These are phyloP conservation scores for Chenopodium formosanum DNA, from an alignment of 148 eudicot genomes.

Conservation along the genomic window DNA sequence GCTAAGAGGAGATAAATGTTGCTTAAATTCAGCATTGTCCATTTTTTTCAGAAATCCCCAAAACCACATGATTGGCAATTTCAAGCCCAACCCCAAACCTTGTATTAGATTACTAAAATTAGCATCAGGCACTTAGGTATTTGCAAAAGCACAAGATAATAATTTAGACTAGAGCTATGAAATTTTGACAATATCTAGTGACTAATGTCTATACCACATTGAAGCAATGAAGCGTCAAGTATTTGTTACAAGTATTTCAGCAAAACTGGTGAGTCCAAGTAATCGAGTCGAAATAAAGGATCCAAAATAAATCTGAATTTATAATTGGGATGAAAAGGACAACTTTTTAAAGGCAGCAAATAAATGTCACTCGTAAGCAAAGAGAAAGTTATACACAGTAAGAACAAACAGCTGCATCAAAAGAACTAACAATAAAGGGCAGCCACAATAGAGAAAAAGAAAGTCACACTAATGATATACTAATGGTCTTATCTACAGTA, in stretches of 20 bases:
- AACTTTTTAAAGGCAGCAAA: background rate
- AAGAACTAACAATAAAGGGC: too few species aligned
- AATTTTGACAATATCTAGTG: background rate
- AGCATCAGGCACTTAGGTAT: background rate
- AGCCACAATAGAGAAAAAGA: too few species aligned
- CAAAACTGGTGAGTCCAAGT: background rate
- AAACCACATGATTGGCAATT: background rate
- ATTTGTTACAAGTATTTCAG: too few species aligned
- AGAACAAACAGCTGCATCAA: background rate
- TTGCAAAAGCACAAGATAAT: background rate
- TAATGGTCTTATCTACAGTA: too few species aligned
- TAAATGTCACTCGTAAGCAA: background rate
- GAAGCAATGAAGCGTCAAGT: too few species aligned
- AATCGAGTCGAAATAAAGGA: background rate
- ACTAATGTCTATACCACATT: too few species aligned
- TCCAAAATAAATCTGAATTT: background rate
- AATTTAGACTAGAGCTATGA: too few species aligned
- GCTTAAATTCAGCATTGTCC: too few species aligned
- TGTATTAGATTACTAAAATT: too few species aligned
- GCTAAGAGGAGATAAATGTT: too few species aligned
- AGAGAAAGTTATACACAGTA: background rate
- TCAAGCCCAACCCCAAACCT: background rate
- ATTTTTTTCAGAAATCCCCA: background rate
- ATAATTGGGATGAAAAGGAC: background rate
- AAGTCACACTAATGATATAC: too few species aligned